These are phyloP conservation scores for Rhizopus delemar DNA, from an alignment of 371 early-diverging fungal genomes.

Conservation along the genomic window DNA sequence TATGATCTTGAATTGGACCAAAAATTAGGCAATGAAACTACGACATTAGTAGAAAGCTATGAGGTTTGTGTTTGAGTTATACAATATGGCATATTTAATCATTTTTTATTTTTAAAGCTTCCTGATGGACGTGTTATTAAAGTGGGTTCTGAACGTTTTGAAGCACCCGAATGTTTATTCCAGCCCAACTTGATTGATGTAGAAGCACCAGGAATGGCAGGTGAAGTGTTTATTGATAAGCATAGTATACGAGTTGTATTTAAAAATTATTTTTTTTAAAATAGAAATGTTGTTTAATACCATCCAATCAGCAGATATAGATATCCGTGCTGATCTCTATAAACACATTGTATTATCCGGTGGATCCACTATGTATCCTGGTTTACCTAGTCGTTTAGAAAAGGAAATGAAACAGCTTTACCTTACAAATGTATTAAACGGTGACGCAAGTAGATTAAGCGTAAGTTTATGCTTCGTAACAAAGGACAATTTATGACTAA, in stretches of 20 bases:
- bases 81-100: not conserved
- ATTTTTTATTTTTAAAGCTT: constrained; percentile 49
- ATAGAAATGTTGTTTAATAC: constrained; percentile 89
- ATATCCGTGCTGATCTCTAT: constrained; percentile 92
- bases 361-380: constrained; percentile 98
- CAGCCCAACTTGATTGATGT: constrained; percentile 95
- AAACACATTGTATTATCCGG: constrained; percentile 97
- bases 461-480: constrained; percentile 46
- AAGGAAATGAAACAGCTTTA: constrained; percentile 98
- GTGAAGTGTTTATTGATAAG: constrained; percentile 38
- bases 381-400: constrained; percentile 92
- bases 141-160: constrained; percentile 96
- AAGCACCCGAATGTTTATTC: constrained; percentile 98
- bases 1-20: constrained; percentile 93
- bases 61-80: constrained; percentile 60
- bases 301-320: constrained; percentile 90
- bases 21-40: constrained; percentile 94
- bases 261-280: not conserved
- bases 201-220: constrained; percentile 91
- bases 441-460: constrained; percentile 79
- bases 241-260: not conserved
- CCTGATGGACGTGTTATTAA: constrained; percentile 98
- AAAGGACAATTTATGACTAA: not conserved
- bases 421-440: constrained; percentile 81
- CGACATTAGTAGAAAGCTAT: constrained; percentile 93